phyloP scores from a whole-genome alignment of 495 filamentous ascomycete species.

The Penicillium daleae region DNA sequence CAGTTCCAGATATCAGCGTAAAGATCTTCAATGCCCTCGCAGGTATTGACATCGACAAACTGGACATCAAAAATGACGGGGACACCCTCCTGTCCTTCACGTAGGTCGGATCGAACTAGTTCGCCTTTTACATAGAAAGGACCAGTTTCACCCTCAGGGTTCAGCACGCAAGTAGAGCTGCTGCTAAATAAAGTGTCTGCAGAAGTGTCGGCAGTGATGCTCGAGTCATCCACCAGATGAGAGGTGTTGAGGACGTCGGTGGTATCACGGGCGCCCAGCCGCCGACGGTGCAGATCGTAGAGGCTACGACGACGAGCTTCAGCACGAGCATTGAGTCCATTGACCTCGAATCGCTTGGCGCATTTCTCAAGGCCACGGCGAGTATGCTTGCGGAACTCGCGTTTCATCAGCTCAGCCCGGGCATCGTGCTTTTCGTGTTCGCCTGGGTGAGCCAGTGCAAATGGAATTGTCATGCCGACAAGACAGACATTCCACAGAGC shows the following conservation, averaged over 20 bases:
- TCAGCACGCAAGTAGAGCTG: slow-evolving; percentile 16
- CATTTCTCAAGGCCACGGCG: slow-evolving; percentile 16
- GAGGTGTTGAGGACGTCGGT: slow-evolving; percentile 1
- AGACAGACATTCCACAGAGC: background rate
- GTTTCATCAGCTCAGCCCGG: background rate
- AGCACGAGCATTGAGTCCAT: slow-evolving; percentile 18
- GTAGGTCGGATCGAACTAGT: slow-evolving; percentile 51
- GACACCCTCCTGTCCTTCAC: slow-evolving; percentile 47
- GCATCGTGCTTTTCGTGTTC: slow-evolving; percentile 3
- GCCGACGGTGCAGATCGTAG: slow-evolving; percentile 17
- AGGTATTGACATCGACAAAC: slow-evolving; percentile 52
- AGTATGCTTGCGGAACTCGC: background rate
- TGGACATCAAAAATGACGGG: slow-evolving; percentile 54
- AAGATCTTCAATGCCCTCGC: slow-evolving; percentile 46
- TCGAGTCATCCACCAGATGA: slow-evolving; percentile 2
- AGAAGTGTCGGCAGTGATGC: slow-evolving; percentile 9
- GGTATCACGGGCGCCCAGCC: slow-evolving; percentile 8
- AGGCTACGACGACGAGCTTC: slow-evolving; percentile 18
- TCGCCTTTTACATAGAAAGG: slow-evolving; percentile 33
- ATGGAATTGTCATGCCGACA: background rate
- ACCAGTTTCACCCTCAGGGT: slow-evolving; percentile 17
- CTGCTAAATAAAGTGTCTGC: slow-evolving; percentile 1
- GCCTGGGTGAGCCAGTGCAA: background rate
- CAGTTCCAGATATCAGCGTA: slow-evolving; percentile 55
- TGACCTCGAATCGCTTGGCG: slow-evolving; percentile 13